phyloP scores from a whole-genome alignment of 2,329 filamentous ascomycete genomes.

The Emergomyces africanus region DNA sequence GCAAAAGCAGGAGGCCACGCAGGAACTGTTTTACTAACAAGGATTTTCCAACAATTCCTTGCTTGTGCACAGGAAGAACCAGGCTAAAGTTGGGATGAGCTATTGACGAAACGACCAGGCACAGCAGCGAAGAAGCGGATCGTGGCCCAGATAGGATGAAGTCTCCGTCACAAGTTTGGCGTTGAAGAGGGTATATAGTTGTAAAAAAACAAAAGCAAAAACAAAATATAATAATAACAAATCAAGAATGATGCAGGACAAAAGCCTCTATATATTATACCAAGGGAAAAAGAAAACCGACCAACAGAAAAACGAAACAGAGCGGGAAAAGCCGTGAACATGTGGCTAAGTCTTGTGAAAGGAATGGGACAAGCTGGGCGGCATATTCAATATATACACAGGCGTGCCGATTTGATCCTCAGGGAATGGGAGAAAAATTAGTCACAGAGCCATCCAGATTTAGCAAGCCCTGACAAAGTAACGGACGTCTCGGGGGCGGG shows the following conservation, averaged over 20 bases:
- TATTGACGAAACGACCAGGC: neutral
- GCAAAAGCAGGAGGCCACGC: conserved; percentile 1
- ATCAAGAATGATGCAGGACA: conserved; percentile 3
- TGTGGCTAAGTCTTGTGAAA: conserved; percentile 10
- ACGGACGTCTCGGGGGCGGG: neutral
- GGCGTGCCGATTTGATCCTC: neutral
- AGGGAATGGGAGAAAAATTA: neutral
- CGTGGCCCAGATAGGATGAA: neutral
- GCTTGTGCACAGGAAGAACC: neutral
- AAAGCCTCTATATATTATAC: conserved; percentile 4
- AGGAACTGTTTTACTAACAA: conserved; percentile 3
- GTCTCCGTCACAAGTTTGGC: neutral
- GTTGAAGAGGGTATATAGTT: neutral
- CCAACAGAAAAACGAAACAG: conserved; percentile 1
- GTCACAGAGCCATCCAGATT: neutral
- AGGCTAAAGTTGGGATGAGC: neutral
- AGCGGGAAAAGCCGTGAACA: conserved; percentile 3
- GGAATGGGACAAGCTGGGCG: neutral
- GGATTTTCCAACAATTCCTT: conserved; percentile 2
- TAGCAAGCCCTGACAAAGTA: neutral
- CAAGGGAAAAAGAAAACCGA: conserved; percentile 1
- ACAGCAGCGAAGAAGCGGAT: neutral
- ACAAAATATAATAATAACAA: neutral
- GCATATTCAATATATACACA: conserved; percentile 1
- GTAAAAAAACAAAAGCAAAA: neutral